A percentile compares a stretch with the other conserved stretches of the same genome.
These are phyloP conservation scores for Clonostachys rhizophaga DNA, from an alignment of 2,329 filamentous ascomycete species.

Conservation along the genomic window DNA sequence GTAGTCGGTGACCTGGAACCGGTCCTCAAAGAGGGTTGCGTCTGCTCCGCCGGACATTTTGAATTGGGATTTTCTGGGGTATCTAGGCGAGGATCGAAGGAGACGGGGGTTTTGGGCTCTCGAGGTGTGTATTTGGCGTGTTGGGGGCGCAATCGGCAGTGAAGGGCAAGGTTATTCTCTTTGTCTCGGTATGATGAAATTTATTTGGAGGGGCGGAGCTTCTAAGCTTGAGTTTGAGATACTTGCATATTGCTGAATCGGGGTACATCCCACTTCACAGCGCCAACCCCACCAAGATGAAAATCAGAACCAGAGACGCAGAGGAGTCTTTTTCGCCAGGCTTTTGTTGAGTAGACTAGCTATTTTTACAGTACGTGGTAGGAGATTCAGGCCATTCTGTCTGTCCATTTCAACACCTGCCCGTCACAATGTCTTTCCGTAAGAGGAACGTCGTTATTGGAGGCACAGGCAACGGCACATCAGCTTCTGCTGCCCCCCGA, in stretches of 20 bases:
- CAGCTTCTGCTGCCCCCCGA: conserved; percentile 2
- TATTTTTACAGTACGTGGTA: too few species aligned
- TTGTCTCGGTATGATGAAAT: neutral
- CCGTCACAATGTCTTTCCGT: conserved; percentile 46
- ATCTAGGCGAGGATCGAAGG: neutral
- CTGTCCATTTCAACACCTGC: too few species aligned
- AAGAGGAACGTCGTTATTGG: conserved; percentile 51
- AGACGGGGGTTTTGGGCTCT: neutral
- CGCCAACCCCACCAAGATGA: neutral
- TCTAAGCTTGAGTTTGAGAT: too few species aligned
- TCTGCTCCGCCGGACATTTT: conserved; percentile 63
- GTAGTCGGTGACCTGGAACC: conserved; percentile 75
- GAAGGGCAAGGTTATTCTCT: too few species aligned
- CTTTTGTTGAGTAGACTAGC: too few species aligned
- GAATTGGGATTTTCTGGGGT: neutral
- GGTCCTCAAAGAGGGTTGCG: conserved; percentile 89
- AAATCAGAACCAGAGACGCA: neutral
- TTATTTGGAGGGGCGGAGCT: neutral
- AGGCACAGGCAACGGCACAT: neutral
- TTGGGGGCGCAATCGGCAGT: too few species aligned
- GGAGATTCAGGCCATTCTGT: too few species aligned
- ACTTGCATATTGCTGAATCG: too few species aligned
- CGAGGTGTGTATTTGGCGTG: neutral
- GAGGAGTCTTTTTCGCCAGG: too few species aligned
- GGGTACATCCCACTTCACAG: neutral